Evolutionary conservation across 2,329 filamentous ascomycete species (phyloP).

Genomic region (Alternaria gansuensis): DNA sequence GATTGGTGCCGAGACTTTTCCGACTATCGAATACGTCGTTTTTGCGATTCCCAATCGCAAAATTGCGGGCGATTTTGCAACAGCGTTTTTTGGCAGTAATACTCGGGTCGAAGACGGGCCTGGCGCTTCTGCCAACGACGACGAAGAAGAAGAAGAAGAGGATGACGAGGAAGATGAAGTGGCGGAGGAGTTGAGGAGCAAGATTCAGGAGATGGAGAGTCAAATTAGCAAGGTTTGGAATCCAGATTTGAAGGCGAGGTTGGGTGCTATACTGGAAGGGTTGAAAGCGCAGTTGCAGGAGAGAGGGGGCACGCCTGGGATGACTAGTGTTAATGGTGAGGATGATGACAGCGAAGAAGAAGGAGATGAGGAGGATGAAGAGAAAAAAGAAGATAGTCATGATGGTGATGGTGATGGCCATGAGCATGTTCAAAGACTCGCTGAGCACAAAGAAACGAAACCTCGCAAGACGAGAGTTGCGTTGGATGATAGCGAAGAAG

Average conservation of each 20-base stretch:
- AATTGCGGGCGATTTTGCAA: constrained; percentile 63
- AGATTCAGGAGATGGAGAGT: constrained; percentile 50
- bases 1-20: constrained; percentile 51
- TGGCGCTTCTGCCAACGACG: constrained; percentile 45
- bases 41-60: constrained; percentile 66
- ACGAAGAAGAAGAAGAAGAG: constrained; percentile 42
- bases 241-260: constrained; percentile 44
- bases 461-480: not conserved
- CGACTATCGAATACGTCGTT: constrained; percentile 61
- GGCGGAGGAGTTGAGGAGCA: constrained; percentile 42
- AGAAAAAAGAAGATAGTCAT: not conserved
- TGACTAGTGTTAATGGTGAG: not conserved
- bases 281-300: constrained; percentile 44
- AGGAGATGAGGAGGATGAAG: not conserved
- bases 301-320: constrained; percentile 19
- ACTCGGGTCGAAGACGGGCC: constrained; percentile 51
- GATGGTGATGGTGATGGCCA: not conserved
- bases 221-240: constrained; percentile 49
- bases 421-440: not conserved
- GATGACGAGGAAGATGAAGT: constrained; percentile 34
- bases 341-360: constrained; percentile 7
- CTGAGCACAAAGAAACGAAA: not conserved
- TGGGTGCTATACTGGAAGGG: constrained; percentile 42
- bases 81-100: constrained; percentile 61
- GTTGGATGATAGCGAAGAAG: not conserved